Percentiles rank a stretch among this genome's conserved stretches.
Evolutionary conservation across 1,284 basidiomycete species (phyloP).

Genomic region (Naganishia sp.): DNA sequence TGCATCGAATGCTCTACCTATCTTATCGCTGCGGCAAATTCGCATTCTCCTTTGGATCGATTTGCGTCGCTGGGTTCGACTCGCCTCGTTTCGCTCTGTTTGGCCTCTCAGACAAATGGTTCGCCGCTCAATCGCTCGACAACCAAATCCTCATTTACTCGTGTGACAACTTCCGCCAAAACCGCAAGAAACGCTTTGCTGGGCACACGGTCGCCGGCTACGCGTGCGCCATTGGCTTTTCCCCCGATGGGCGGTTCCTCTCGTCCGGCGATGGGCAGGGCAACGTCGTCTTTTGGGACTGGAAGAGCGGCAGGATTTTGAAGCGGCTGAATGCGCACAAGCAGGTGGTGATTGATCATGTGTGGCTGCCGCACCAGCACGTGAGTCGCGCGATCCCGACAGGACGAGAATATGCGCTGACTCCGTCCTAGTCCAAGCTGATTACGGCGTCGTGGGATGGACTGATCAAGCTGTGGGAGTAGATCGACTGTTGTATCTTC

Average conservation of each 20-base stretch:
- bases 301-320: conserved; percentile 94
- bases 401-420: not conserved
- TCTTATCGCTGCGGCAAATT: not conserved
- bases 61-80: not conserved
- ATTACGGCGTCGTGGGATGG: conserved; percentile 97
- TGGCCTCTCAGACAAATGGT: conserved; percentile 74
- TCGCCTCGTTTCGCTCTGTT: conserved; percentile 6
- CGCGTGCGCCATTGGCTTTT: conserved; percentile 94
- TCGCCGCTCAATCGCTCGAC: conserved; percentile 95
- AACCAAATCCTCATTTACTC: conserved; percentile 97
- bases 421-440: conserved; percentile 73
- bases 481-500: conserved; percentile 3
- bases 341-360: conserved; percentile 94
- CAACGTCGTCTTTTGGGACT: conserved; percentile 98
- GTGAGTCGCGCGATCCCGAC: conserved; percentile 58
- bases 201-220: conserved; percentile 96
- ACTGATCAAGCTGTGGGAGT: conserved; percentile 89
- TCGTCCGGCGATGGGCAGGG: conserved; percentile 93
- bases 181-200: conserved; percentile 95
- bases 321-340: conserved; percentile 84
- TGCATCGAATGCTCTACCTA: too few relatives aligned
- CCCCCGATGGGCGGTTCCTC: conserved; percentile 93
- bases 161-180: conserved; percentile 91
- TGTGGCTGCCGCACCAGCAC: conserved; percentile 96
- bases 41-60: too few relatives aligned